phyloP scores from a whole-genome alignment of 1,139 yeast species.

The Yamadazyma membranifaciens region DNA sequence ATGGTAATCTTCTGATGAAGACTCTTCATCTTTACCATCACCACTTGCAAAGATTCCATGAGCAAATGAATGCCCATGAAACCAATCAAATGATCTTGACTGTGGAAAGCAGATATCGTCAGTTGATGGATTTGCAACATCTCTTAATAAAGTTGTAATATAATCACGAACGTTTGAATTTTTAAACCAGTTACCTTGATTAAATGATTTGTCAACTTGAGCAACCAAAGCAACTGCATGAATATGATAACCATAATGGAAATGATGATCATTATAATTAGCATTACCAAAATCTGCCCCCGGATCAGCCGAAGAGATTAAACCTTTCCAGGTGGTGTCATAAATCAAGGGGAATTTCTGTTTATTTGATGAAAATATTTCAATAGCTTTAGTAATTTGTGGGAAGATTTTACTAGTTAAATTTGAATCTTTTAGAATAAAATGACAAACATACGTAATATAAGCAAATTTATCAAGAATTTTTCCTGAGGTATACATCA shows the following conservation, averaged over 20 bases:
- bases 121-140: conserved; percentile 38
- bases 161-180: conserved; percentile 31
- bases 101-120: conserved; percentile 40
- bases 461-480: conserved; percentile 73
- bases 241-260: conserved; percentile 76
- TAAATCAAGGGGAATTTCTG: conserved; percentile 64
- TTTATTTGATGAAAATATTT: conserved; percentile 54
- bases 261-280: conserved; percentile 78
- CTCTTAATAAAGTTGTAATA: conserved; percentile 36
- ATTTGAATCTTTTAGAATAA: conserved; percentile 47
- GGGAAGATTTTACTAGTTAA: conserved; percentile 47
- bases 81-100: conserved; percentile 45
- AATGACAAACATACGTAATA: conserved; percentile 61
- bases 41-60: conserved; percentile 46
- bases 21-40: conserved; percentile 49
- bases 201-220: conserved; percentile 43
- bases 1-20: conserved; percentile 47
- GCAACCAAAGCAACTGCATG: conserved; percentile 70
- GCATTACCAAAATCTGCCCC: conserved; percentile 76
- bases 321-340: conserved; percentile 72
- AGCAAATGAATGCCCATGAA: conserved; percentile 48
- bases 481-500: conserved; percentile 78
- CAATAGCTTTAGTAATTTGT: conserved; percentile 57
- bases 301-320: conserved; percentile 65
- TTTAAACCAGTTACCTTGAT: conserved; percentile 26